Evolutionary conservation across 192 early-diverging fungal genomes (phyloP).

Genomic region (Phycomyces blakesleeanus): DNA sequence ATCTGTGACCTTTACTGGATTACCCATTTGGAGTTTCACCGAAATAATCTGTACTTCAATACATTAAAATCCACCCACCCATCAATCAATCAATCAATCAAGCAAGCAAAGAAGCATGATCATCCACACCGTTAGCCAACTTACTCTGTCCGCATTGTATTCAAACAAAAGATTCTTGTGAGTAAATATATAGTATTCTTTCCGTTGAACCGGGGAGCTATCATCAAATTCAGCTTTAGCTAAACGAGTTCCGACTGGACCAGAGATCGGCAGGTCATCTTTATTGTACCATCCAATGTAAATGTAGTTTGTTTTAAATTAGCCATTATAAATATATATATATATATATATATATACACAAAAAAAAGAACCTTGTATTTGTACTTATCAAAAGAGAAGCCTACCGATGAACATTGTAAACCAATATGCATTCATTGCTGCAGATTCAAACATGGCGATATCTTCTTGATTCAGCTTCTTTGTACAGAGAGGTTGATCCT

Average conservation of each 20-base stretch:
- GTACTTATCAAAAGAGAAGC: constrained; percentile 9
- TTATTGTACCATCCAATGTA: background rate
- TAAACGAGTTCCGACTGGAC: constrained; percentile 46
- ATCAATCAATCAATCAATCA: no score
- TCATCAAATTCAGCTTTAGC: constrained; percentile 1
- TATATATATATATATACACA: constrained; percentile 10
- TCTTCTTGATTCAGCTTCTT: constrained; percentile 39
- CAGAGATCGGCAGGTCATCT: constrained; percentile 61
- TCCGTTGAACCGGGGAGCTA: constrained; percentile 1
- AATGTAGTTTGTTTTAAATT: no score
- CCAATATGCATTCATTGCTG: constrained; percentile 62
- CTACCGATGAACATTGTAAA: constrained; percentile 60
- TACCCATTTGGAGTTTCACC: constrained; percentile 38
- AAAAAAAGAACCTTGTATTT: constrained; percentile 22
- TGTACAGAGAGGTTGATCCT: constrained; percentile 46
- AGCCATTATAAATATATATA: background rate
- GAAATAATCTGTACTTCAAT: constrained; percentile 44
- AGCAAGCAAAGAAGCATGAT: no score
- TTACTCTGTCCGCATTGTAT: constrained; percentile 61
- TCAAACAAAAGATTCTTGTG: constrained; percentile 56
- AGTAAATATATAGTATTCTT: constrained; percentile 47
- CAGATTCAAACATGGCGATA: constrained; percentile 58
- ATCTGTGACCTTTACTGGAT: constrained; percentile 27
- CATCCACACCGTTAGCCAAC: no score
- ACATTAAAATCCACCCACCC: no score